Percentiles rank a stretch among this genome's conserved stretches.
phyloP scores from a whole-genome alignment of 768 basidiomycete genomes.

The Clitopilus passeckerianus region DNA sequence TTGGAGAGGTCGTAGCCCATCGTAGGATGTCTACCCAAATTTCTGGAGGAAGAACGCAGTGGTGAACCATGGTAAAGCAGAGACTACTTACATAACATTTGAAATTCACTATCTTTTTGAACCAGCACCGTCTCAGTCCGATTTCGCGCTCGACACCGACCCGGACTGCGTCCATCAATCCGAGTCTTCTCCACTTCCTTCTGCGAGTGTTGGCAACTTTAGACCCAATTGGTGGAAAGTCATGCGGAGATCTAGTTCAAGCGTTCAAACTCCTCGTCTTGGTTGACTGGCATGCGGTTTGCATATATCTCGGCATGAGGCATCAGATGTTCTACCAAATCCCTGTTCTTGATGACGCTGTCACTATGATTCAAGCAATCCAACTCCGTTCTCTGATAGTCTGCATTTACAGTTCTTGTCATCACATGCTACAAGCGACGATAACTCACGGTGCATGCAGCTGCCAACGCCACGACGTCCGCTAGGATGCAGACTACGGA shows the following conservation, averaged over 20 bases:
- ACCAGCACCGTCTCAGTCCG: neutral
- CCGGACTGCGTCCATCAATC: neutral
- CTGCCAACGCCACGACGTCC: neutral
- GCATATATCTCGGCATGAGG: neutral
- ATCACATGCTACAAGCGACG: neutral
- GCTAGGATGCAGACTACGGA: neutral
- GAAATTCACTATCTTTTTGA: neutral
- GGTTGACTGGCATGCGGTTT: neutral
- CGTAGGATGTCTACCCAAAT: slow-evolving; percentile 50
- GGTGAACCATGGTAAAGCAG: slow-evolving; percentile 8
- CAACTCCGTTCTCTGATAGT: neutral
- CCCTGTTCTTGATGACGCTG: neutral
- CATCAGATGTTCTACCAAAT: neutral
- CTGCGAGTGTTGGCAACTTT: neutral
- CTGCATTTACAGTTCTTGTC: no score
- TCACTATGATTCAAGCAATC: neutral
- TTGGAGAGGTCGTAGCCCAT: slow-evolving; percentile 30
- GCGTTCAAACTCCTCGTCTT: neutral
- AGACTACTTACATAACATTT: neutral
- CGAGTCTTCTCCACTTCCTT: neutral
- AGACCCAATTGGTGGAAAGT: neutral
- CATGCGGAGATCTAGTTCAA: neutral
- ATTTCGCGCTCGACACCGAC: neutral
- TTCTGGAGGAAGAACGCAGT: slow-evolving; percentile 40
- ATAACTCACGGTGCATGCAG: neutral